Conservation (phyloP, 1,139 yeast species). For the Debaryomycetaceae sp. region DNA sequence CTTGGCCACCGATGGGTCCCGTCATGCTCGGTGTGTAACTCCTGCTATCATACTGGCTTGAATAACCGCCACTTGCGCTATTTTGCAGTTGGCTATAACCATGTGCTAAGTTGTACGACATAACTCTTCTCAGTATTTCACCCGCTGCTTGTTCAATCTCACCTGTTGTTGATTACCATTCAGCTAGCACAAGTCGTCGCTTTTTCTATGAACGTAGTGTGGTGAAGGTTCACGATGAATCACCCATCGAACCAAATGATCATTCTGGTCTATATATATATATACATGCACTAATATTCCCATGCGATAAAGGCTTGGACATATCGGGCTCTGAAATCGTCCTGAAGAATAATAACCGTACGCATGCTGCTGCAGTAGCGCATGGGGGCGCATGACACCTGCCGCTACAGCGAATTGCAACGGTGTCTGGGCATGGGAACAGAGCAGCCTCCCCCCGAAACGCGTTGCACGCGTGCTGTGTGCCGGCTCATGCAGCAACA, state of each 20-base stretch:
- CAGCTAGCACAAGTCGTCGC: neutral
- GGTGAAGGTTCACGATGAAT: no score
- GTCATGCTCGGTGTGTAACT: neutral
- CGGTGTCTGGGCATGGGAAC: neutral
- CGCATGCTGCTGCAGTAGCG: no score
- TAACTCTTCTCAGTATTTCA: neutral
- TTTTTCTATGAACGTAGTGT: no score
- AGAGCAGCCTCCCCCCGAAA: neutral
- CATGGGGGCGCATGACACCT: no score
- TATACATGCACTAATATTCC: neutral
- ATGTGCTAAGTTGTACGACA: slow-evolving; percentile 1
- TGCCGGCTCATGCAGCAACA: neutral
- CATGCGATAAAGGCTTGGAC: neutral
- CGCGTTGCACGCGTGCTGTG: neutral
- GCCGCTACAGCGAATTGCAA: neutral
- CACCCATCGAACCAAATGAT: no score
- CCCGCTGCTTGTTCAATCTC: neutral
- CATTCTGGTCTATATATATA: no score
- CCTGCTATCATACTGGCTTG: neutral
- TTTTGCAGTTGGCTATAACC: neutral
- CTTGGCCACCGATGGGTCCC: neutral
- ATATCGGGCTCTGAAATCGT: neutral
- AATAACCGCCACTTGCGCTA: neutral
- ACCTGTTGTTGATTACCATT: neutral
- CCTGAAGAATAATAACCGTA: neutral